Conservation (phyloP, 495 filamentous ascomycete genomes). For the Podospora pseudocomata region DNA sequence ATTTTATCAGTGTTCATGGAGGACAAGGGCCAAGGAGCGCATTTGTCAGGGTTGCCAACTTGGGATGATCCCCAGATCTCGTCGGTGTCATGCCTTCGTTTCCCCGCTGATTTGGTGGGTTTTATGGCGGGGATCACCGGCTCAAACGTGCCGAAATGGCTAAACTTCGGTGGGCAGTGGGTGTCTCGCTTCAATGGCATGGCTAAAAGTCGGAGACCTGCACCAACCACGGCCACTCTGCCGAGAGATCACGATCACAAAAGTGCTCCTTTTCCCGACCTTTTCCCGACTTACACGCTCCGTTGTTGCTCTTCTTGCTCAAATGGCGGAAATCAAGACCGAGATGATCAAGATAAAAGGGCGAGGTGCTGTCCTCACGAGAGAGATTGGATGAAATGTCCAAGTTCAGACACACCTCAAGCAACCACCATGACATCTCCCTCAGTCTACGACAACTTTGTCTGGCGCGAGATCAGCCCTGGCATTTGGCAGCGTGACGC, state of each 20-base stretch:
- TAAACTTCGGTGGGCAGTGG: constrained; percentile 5
- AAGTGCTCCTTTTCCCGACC: neutral
- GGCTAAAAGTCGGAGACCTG: neutral
- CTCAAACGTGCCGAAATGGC: constrained; percentile 7
- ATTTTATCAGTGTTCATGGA: no score
- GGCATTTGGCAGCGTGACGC: constrained; percentile 41
- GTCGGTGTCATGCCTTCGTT: neutral
- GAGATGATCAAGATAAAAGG: neutral
- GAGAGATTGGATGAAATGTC: neutral
- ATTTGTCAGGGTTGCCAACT: neutral
- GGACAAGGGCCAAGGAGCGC: no score
- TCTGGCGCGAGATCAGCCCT: constrained; percentile 24
- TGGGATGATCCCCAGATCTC: neutral
- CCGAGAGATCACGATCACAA: neutral
- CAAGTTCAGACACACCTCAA: neutral
- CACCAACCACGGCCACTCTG: neutral
- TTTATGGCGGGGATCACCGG: neutral
- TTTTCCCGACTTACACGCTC: neutral
- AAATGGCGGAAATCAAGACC: neutral
- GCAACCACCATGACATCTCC: neutral
- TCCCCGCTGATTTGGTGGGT: neutral
- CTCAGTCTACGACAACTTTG: constrained; percentile 5
- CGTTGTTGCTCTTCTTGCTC: no score
- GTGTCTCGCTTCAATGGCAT: neutral
- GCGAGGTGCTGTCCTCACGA: neutral